Evolutionary conservation across 768 basidiomycete species (phyloP).

Genomic region (Boletellus emodensis): DNA sequence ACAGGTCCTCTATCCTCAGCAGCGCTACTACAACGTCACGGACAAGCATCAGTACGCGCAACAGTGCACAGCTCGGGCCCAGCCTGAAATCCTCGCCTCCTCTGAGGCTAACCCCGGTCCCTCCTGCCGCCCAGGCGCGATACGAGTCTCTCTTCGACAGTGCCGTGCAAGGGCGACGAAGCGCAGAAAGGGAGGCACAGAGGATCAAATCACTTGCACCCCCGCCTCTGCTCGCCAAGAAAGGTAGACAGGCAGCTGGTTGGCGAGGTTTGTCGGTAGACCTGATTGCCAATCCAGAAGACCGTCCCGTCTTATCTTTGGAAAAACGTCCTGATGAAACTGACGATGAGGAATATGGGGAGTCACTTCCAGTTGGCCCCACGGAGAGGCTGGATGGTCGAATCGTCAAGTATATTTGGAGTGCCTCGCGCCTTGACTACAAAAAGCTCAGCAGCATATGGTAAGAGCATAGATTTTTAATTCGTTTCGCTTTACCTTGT

Average conservation of each 20-base stretch:
- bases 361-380: constrained; percentile 23
- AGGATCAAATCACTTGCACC: constrained; percentile 29
- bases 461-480: constrained; percentile 36
- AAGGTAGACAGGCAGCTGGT: constrained; percentile 56
- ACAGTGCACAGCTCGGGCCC: constrained; percentile 21
- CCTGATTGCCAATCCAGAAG: constrained; percentile 47
- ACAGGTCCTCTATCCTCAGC: constrained; percentile 62
- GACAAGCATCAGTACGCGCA: constrained; percentile 36
- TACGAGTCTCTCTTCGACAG: constrained; percentile 65
- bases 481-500: neutral
- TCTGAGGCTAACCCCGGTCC: constrained; percentile 62
- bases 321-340: constrained; percentile 12
- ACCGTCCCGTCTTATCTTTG: constrained; percentile 18
- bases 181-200: constrained; percentile 31
- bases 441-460: constrained; percentile 60
- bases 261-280: constrained; percentile 76
- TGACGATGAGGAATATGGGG: constrained; percentile 29
- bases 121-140: constrained; percentile 55
- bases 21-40: constrained; percentile 35
- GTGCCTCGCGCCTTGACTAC: constrained; percentile 50
- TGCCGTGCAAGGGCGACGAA: constrained; percentile 52
- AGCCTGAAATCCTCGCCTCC: constrained; percentile 30
- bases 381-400: constrained; percentile 53
- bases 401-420: constrained; percentile 62
- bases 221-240: constrained; percentile 37